Evolutionary conservation across 768 basidiomycete species (phyloP).

Genomic region (Tylopilus vinaceipallidus): DNA sequence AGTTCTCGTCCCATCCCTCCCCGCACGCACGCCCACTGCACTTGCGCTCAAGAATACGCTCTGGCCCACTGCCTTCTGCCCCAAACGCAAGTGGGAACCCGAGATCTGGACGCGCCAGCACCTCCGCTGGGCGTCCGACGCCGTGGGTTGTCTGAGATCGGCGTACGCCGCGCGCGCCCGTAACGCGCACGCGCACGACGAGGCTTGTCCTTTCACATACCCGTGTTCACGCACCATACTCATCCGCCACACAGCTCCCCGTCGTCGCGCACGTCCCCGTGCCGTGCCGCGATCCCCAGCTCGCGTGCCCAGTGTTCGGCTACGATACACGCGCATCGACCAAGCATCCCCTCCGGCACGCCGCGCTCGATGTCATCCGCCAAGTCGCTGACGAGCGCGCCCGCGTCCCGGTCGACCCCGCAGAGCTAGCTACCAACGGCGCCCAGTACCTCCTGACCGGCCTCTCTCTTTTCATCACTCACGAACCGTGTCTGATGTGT

Average conservation of each 20-base stretch:
- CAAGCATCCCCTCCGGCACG: constrained; percentile 80
- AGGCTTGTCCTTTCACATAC: constrained; percentile 43
- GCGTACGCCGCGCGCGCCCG: constrained; percentile 45
- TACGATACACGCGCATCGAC: constrained; percentile 70
- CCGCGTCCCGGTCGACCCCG: constrained; percentile 12
- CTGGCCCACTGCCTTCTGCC: constrained; percentile 87
- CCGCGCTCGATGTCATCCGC: constrained; percentile 74
- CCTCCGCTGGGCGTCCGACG: constrained; percentile 72
- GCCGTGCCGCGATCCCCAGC: constrained; percentile 40
- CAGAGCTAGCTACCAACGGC: constrained; percentile 50
- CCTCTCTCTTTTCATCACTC: constrained; percentile 81
- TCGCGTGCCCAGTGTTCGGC: constrained; percentile 45
- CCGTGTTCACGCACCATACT: neutral
- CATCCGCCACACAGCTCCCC: constrained; percentile 52
- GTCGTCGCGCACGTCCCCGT: constrained; percentile 70
- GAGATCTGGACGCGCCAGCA: constrained; percentile 66
- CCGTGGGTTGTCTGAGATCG: constrained; percentile 52
- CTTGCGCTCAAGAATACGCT: constrained; percentile 62
- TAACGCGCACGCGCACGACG: constrained; percentile 37
- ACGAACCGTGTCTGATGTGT: constrained; percentile 99
- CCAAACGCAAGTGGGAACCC: constrained; percentile 62
- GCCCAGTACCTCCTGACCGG: constrained; percentile 87
- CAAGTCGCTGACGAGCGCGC: constrained; percentile 58
- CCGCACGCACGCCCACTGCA: constrained; percentile 67
- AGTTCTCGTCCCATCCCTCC: constrained; percentile 58